Conservation (phyloP, 1,139 yeast species). For the Lodderomyces pseudojiufengensis region DNA sequence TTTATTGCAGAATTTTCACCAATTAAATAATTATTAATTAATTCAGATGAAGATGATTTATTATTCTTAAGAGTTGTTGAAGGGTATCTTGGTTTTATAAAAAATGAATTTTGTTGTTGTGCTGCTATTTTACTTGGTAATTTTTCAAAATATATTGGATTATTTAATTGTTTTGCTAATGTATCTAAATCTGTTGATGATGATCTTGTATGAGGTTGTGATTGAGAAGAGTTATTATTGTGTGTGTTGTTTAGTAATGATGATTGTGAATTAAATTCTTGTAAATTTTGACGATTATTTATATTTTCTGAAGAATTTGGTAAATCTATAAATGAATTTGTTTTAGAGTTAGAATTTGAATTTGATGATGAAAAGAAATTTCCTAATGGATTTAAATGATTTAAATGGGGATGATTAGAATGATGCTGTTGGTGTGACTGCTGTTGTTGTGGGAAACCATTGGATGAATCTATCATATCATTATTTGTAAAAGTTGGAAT, state of each 20-base stretch:
- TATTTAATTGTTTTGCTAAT: slow-evolving; percentile 40
- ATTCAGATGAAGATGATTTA: slow-evolving; percentile 21
- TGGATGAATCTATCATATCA: background rate
- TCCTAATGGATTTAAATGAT: background rate
- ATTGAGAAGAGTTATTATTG: slow-evolving; percentile 1
- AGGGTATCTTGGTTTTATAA: slow-evolving; percentile 13
- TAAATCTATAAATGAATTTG: slow-evolving; percentile 7
- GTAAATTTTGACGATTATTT: background rate
- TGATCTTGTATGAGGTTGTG: slow-evolving; percentile 11
- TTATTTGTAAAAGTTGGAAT: slow-evolving; percentile 36
- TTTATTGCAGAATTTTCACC: slow-evolving; percentile 28
- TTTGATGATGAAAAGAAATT: slow-evolving; percentile 2
- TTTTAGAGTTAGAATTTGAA: slow-evolving; percentile 3
- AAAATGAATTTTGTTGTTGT: slow-evolving; percentile 8
- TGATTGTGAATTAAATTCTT: background rate
- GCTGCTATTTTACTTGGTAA: slow-evolving; percentile 33
- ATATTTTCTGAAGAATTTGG: slow-evolving; percentile 1
- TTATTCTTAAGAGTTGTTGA: slow-evolving; percentile 1
- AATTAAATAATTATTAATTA: slow-evolving; percentile 18
- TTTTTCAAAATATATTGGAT: slow-evolving; percentile 38
- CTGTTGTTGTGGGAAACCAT: slow-evolving; percentile 1
- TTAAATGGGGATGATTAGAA: too few species aligned
- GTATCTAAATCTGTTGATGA: slow-evolving; percentile 24
- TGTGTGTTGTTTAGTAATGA: background rate
- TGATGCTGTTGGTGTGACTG: slow-evolving; percentile 1